Conservation (phyloP, 352 stramenopile genomes). For the Phytopythium aichiense region DNA sequence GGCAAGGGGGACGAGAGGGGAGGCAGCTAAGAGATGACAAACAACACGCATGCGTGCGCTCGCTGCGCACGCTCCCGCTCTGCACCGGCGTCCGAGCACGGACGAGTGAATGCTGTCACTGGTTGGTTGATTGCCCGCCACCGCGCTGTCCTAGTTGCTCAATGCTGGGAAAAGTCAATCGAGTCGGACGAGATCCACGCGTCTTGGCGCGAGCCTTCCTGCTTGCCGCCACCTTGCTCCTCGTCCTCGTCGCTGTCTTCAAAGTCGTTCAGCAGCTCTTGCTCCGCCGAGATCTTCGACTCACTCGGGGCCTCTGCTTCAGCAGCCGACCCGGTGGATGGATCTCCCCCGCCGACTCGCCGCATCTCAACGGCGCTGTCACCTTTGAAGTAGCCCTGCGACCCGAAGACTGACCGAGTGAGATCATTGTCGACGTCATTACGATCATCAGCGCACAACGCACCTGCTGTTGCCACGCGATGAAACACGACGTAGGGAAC, state of each 20-base stretch:
- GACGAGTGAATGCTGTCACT: not conserved
- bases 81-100: not conserved
- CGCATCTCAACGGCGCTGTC: constrained; percentile 75
- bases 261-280: constrained; percentile 85
- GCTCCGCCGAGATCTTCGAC: constrained; percentile 48
- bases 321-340: constrained; percentile 2
- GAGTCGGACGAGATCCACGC: constrained; percentile 65
- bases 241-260: constrained; percentile 75
- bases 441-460: constrained; percentile 3
- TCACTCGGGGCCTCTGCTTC: constrained; percentile 25
- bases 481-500: constrained; percentile 63
- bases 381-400: constrained; percentile 71
- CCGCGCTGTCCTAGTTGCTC: not conserved
- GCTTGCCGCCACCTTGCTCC: constrained; percentile 12
- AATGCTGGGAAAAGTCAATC: constrained; percentile 72
- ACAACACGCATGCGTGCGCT: constrained; percentile 4
- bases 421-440: not conserved
- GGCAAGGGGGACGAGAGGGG: not conserved
- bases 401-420: not conserved
- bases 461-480: constrained; percentile 78
- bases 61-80: constrained; percentile 2
- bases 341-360: constrained; percentile 17
- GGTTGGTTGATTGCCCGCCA: not conserved
- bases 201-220: constrained; percentile 9
- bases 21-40: constrained; percentile 3